Evolutionary conservation across 108 stramenopile species (phyloP), one percentile per base, ranked within the genome.

Genomic region (Cyclostephanos tholiformis): DNA sequence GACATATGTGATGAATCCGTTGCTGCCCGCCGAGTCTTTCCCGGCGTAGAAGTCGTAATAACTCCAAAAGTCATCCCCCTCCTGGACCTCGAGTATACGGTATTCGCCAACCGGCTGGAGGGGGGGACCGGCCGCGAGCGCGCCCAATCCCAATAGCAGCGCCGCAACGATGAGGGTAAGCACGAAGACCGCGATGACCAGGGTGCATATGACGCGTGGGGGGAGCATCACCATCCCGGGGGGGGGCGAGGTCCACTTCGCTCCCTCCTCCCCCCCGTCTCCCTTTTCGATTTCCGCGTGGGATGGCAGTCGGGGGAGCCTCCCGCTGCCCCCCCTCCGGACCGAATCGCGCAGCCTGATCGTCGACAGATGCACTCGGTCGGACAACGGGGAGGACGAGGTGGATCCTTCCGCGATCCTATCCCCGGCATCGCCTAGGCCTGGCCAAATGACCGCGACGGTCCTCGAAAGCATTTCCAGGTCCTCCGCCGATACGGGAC

Each of bases 41-140:
- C 94, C 94, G 17, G 87, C 83, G 63, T 92, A 92, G 84, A 95
- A 95, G 29, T 73, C 87, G 59, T 91, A 95, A 77, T 79, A 89
- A 1, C 82, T 46, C 63, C 86, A 92, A 63, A 95, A 92, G 36
- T 87, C 78, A 0, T 83, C 65, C 41, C 85, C 68, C 55, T 88
- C 85, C 72, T 94, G 94, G 51, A 83, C 86, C 67, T 92, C 94
- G 4, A 95, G 62, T 22, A 95, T 71, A 46, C 69, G 61, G 80
- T 95, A 95, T 11, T 84, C 80, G 43, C 94, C 94, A 17, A 88
- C 79, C 0, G 93, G 93, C 72, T 87, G 87, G 63, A 68, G 69
- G 26, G 93, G 91, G 30, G 93, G 93, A 12, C 90, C 92, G 57
- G 88, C 74, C 27, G 17, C 30, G 30, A 30, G 30, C 35, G 81